Conservation (phyloP, 176 grass and related monocot genomes). For the Thinopyrum elongatum region DNA sequence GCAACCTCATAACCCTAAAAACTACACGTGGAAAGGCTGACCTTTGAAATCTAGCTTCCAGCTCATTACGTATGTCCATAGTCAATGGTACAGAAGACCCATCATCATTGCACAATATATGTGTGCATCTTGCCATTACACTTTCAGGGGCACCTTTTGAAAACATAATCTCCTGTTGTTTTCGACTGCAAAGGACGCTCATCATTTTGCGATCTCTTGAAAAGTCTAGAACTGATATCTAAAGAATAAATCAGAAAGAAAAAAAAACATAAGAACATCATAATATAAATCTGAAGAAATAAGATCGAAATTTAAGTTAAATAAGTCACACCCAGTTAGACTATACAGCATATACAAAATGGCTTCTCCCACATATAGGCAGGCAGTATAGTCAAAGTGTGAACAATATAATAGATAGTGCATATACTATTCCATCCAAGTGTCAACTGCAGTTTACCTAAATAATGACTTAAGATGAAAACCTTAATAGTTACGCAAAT, state of each 20-base stretch:
- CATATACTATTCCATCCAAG: neutral
- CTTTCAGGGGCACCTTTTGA: constrained; percentile 98
- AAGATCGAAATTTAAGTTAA: constrained; percentile 2
- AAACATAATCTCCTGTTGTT: constrained; percentile 97
- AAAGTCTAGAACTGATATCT: constrained; percentile 92
- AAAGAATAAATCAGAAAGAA: constrained; percentile 44
- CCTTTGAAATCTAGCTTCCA: constrained; percentile 89
- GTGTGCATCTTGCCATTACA: constrained; percentile 80
- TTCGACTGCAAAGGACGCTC: constrained; percentile 95
- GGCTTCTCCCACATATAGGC: neutral
- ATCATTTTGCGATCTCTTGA: constrained; percentile 99
- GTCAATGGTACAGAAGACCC: constrained; percentile 93
- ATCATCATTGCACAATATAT: constrained; percentile 95
- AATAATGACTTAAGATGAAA: constrained; percentile 7
- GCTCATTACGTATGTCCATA: constrained; percentile 72
- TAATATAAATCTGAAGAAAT: constrained; percentile 22
- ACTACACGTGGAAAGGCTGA: constrained; percentile 31
- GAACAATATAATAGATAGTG: neutral
- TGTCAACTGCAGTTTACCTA: neutral
- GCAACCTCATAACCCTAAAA: constrained; percentile 20
- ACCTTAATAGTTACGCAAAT: neutral
- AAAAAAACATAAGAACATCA: constrained; percentile 22
- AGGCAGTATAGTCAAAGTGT: neutral
- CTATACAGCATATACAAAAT: neutral
- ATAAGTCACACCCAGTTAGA: neutral